phyloP scores from a whole-genome alignment of 2,329 filamentous ascomycete genomes.

The Capronia coronata region DNA sequence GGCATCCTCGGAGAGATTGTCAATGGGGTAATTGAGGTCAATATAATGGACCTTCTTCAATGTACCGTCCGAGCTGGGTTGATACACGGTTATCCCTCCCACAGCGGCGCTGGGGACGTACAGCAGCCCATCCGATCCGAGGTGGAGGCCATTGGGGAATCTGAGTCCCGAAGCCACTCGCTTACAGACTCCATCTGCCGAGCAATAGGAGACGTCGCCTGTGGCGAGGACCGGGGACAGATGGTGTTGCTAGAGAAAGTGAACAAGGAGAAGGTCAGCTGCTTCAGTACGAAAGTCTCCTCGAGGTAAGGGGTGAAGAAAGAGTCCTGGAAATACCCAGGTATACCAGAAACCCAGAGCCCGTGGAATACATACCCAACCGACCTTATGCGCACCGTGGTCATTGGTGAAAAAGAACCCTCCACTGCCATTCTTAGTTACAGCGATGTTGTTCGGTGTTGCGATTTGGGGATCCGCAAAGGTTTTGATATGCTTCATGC shows the following conservation, averaged over 20 bases:
- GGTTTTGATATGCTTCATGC: constrained; percentile 33
- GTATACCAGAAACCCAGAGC: background rate
- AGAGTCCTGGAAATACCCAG: background rate
- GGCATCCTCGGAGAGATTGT: constrained; percentile 36
- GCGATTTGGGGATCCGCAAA: constrained; percentile 31
- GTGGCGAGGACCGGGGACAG: constrained; percentile 15
- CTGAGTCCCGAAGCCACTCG: constrained; percentile 25
- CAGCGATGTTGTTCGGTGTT: constrained; percentile 36
- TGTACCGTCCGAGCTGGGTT: constrained; percentile 9
- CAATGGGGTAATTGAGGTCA: constrained; percentile 30
- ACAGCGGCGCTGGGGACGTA: constrained; percentile 32
- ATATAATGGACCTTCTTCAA: constrained; percentile 26
- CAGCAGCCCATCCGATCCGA: constrained; percentile 32
- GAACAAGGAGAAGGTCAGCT: too few species aligned
- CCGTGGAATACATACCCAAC: constrained; percentile 16
- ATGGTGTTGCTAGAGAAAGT: constrained; percentile 28
- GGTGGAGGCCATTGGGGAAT: constrained; percentile 34
- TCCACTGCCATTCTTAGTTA: constrained; percentile 32
- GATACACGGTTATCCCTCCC: constrained; percentile 29
- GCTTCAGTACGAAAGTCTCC: too few species aligned
- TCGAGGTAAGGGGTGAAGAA: too few species aligned
- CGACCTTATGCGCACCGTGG: constrained; percentile 31
- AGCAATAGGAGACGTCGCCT: constrained; percentile 29
- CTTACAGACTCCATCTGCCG: constrained; percentile 15
- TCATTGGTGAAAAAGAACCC: constrained; percentile 37